Base-by-base conservation (phyloP, 176 grass and related monocot genomes). In the Avena eriantha region DNA sequence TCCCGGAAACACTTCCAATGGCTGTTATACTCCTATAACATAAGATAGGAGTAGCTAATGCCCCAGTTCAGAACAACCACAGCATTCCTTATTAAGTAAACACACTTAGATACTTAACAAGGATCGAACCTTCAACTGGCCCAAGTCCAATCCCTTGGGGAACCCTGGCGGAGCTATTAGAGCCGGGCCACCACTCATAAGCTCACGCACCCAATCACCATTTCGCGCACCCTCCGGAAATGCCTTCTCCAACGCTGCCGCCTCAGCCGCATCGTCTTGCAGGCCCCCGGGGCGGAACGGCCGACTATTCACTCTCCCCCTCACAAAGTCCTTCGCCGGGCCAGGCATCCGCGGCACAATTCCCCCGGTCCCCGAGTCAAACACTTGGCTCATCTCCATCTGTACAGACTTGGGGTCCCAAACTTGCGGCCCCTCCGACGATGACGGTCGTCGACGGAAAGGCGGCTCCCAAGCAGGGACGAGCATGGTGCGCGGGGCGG, bases 251-350 rank as follows among this genome's bases (percentile, higher is more conserved):
- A 48, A 34, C 0, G 82, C 79, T 33, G 57, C 41, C 19, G 76
- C 34, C 61, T 47, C 60, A 19, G 89, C 81, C 1, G 41, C 60
- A 43, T 88, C 79, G 57, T 84, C 86, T 41, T 60, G 79, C 58
- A 94, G 66, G 78, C 96, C 96, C 1, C 96, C 96, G 0, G 96
- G 93, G 5, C 88, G 88, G 85, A 98, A 95, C 0, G 96, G 96
- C 5, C 93, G 92, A 57, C 81, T 95, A 50, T 98, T 98, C 35
- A 94, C 79, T 70, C 92, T 95, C 43, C 96, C 96, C 80, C 96
- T 90, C 34, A 98, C 93, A 69, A 94, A 95, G 34, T 98, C 96
- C 84, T 92, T 98, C 3, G 91, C 92, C 0, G 86, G 88, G 47
- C 96, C 96, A 56, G 93, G 93, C 90, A 95, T 91, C 56, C 90